phyloP scores from a whole-genome alignment of 768 basidiomycete genomes.

The Termitomyces eurrhizus region DNA sequence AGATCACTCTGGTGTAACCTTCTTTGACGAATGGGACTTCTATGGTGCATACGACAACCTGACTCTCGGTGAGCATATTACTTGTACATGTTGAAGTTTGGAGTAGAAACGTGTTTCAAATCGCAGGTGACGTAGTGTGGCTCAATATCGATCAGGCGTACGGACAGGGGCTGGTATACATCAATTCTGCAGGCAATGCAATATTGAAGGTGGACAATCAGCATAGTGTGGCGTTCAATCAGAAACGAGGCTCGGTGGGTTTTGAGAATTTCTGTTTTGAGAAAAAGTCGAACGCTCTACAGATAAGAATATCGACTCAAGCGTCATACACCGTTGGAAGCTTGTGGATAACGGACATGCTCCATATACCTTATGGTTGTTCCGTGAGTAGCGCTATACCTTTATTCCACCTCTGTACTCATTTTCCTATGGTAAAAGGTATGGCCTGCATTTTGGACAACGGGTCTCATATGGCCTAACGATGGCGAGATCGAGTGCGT shows the following conservation, averaged over 20 bases:
- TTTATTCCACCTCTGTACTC: neutral
- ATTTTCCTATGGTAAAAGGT: slow-evolving; percentile 24
- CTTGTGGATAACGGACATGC: slow-evolving; percentile 40
- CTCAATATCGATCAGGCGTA: slow-evolving; percentile 44
- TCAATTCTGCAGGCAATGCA: slow-evolving; percentile 58
- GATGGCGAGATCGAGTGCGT: slow-evolving; percentile 46
- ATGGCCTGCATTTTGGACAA: slow-evolving; percentile 50
- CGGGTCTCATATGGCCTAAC: slow-evolving; percentile 38
- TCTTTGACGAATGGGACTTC: slow-evolving; percentile 56
- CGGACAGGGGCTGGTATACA: slow-evolving; percentile 48
- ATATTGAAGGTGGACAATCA: slow-evolving; percentile 75
- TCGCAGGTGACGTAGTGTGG: slow-evolving; percentile 61
- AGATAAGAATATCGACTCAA: slow-evolving; percentile 44
- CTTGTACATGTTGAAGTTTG: neutral
- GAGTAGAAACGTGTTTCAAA: slow-evolving; percentile 16
- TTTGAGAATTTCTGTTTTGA: slow-evolving; percentile 12
- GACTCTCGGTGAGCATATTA: slow-evolving; percentile 28
- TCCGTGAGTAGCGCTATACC: slow-evolving; percentile 32
- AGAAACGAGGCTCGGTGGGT: slow-evolving; percentile 56
- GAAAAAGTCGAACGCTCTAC: neutral
- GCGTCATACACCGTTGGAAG: slow-evolving; percentile 40
- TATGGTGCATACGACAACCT: slow-evolving; percentile 46
- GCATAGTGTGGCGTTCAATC: slow-evolving; percentile 45
- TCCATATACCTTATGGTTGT: slow-evolving; percentile 49
- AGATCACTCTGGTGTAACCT: slow-evolving; percentile 43